Evolutionary conservation across 257 asterid species (phyloP).

Genomic region (Thymus quinquecostatus): DNA sequence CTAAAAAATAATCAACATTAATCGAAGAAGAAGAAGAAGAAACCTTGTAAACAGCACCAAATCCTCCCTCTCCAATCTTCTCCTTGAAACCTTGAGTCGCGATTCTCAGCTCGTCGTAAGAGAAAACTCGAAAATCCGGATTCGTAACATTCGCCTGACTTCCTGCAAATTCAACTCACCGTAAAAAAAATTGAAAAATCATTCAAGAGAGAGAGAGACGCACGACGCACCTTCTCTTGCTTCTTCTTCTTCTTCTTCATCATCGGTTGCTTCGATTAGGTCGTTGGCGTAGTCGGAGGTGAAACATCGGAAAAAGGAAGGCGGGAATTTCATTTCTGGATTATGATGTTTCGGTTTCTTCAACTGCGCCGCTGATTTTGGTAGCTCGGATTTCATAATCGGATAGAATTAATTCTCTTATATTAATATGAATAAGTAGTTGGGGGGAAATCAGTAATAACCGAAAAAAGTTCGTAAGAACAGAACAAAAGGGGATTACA

Average conservation of each 20-base stretch:
- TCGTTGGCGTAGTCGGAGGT: conserved; percentile 25
- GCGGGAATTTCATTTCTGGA: conserved; percentile 37
- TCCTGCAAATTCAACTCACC: too few species aligned
- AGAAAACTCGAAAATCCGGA: conserved; percentile 48
- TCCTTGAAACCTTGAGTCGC: conserved; percentile 70
- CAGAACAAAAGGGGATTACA: too few species aligned
- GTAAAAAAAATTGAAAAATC: too few species aligned
- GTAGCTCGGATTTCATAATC: not conserved
- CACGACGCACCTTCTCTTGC: conserved; percentile 11
- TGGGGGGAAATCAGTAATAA: not conserved
- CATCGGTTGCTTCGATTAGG: conserved; percentile 13
- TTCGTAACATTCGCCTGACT: not conserved
- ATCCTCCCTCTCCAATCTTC: conserved; percentile 80
- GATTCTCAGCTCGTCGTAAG: conserved; percentile 51
- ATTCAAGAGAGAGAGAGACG: not conserved
- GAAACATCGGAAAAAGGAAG: conserved; percentile 45
- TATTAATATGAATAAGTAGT: not conserved
- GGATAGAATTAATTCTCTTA: not conserved
- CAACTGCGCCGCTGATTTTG: not conserved
- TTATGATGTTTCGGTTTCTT: not conserved
- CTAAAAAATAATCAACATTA: too few species aligned
- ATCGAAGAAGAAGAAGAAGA: not conserved
- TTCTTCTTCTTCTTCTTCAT: conserved; percentile 19
- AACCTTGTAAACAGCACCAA: conserved; percentile 78
- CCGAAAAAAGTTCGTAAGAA: too few species aligned